These are phyloP conservation scores for Epichloe elymi DNA, from an alignment of 2,329 filamentous ascomycete species.

Conservation along the genomic window DNA sequence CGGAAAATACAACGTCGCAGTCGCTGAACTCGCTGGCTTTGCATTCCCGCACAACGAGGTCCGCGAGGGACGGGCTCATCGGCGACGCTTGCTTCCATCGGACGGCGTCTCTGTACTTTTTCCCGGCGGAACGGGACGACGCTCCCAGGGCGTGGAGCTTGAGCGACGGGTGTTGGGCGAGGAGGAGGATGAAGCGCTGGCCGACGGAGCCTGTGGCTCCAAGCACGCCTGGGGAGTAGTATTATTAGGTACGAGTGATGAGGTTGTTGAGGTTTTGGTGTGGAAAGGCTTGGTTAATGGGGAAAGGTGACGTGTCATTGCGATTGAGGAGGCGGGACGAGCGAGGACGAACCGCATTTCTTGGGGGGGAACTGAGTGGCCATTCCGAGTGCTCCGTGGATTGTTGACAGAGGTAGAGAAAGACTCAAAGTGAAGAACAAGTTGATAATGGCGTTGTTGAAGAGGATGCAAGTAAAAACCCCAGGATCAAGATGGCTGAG, in stretches of 20 bases:
- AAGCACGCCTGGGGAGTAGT: slow-evolving; percentile 47
- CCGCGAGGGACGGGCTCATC: slow-evolving; percentile 60
- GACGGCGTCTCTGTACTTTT: slow-evolving; percentile 88
- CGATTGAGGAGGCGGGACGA: background rate
- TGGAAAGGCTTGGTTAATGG: background rate
- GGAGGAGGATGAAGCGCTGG: slow-evolving; percentile 86
- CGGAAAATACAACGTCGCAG: slow-evolving; percentile 88
- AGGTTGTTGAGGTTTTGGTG: no score
- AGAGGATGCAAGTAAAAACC: background rate
- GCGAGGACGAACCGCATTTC: slow-evolving; percentile 39
- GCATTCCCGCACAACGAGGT: slow-evolving; percentile 78
- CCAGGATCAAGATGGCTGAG: background rate
- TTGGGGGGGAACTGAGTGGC: slow-evolving; percentile 38
- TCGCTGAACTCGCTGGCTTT: slow-evolving; percentile 69
- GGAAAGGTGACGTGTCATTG: slow-evolving; percentile 2
- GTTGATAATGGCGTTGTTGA: background rate
- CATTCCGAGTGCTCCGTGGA: slow-evolving; percentile 10
- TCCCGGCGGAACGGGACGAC: slow-evolving; percentile 77
- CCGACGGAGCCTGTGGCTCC: slow-evolving; percentile 91
- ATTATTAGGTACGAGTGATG: background rate
- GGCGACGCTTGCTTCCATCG: slow-evolving; percentile 85
- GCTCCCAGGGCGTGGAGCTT: slow-evolving; percentile 81
- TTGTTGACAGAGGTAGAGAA: background rate
- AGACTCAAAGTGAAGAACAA: background rate
- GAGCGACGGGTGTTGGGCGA: slow-evolving; percentile 77